Percentiles rank a stretch among this genome's conserved stretches.
phyloP scores from a whole-genome alignment of 1,139 yeast species.

The Saccharomyces hybrid region DNA sequence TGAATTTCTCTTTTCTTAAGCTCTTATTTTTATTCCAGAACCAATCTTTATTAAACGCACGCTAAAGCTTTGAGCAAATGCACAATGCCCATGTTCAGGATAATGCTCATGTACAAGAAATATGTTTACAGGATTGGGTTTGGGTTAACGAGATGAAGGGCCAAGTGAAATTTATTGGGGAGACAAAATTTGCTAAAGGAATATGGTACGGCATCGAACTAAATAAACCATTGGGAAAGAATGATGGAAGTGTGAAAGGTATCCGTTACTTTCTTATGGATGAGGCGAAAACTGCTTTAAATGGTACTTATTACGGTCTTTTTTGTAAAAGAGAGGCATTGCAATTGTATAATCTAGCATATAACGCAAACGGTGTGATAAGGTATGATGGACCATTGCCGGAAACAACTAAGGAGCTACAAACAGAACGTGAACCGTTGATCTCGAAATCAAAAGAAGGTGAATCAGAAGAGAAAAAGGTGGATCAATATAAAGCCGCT shows the following conservation, averaged over 20 bases:
- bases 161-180: constrained; percentile 43
- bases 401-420: constrained; percentile 27
- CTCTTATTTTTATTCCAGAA: background rate
- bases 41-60: background rate
- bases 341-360: constrained; percentile 8
- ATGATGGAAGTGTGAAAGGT: constrained; percentile 71
- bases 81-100: background rate
- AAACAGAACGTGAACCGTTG: constrained; percentile 28
- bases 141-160: constrained; percentile 32
- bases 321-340: constrained; percentile 40
- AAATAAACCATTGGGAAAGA: constrained; percentile 58
- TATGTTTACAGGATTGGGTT: background rate
- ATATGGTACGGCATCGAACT: constrained; percentile 78
- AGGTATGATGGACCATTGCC: constrained; percentile 41
- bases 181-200: constrained; percentile 54
- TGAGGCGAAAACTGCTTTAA: constrained; percentile 10
- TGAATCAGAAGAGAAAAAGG: constrained; percentile 13
- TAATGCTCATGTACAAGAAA: background rate
- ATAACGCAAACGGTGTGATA: constrained; percentile 26
- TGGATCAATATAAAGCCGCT: constrained; percentile 32
- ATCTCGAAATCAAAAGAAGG: background rate
- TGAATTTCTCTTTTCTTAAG: background rate
- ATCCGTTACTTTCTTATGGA: constrained; percentile 50
- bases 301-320: constrained; percentile 44
- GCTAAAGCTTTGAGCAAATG: background rate